A percentile compares a stretch with the other conserved stretches of the same genome.
Evolutionary conservation across 2,329 filamentous ascomycete genomes (phyloP).

Genomic region (Arthrobotrys iridis): DNA sequence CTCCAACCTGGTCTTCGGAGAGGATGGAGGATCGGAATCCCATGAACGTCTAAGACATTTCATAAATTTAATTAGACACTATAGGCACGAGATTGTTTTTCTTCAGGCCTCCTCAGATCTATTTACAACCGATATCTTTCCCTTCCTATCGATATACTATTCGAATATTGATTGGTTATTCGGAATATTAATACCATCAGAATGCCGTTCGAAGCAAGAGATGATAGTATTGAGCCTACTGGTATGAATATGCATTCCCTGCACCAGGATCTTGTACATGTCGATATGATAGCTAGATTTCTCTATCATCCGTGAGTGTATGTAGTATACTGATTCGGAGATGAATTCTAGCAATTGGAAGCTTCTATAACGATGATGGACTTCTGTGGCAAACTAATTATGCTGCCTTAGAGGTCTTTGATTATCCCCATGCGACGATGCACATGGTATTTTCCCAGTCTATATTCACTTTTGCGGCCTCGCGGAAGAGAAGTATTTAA

Average conservation of each 20-base stretch:
- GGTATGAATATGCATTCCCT: constrained; percentile 1
- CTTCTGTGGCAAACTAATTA: constrained; percentile 18
- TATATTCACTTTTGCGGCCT: no score
- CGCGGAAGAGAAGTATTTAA: not conserved
- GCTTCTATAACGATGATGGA: constrained; percentile 1
- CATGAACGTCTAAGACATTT: not conserved
- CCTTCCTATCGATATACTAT: no score
- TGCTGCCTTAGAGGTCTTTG: constrained; percentile 2
- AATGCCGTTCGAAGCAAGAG: constrained; percentile 15
- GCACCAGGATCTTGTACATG: no score
- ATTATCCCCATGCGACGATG: constrained; percentile 11
- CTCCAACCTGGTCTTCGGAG: not conserved
- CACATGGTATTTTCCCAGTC: constrained; percentile 2
- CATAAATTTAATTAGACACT: not conserved
- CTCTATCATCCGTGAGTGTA: not conserved
- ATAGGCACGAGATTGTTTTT: not conserved
- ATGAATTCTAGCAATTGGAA: not conserved
- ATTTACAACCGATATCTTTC: not conserved
- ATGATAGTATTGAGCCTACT: not conserved
- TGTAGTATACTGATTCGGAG: not conserved
- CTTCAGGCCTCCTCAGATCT: not conserved
- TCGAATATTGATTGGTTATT: no score
- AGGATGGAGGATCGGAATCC: not conserved
- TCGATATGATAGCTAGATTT: not conserved
- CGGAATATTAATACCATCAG: not conserved